A percentile compares a stretch with the other conserved stretches of the same genome.
These are phyloP conservation scores for Blastobotrys terrestris DNA, from an alignment of 805 yeast species.

Conservation along the genomic window DNA sequence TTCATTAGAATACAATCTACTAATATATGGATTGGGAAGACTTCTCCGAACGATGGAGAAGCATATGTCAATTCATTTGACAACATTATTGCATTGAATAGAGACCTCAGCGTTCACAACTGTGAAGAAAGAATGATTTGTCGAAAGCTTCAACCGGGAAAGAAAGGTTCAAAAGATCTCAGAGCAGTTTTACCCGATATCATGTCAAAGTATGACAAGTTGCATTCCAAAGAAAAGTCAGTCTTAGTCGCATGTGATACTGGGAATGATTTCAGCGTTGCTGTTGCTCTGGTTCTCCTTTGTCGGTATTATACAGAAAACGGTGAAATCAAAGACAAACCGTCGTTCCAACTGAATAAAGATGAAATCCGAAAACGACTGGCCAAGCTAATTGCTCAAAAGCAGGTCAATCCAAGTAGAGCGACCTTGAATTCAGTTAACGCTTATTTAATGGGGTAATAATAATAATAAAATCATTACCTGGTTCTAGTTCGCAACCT, in stretches of 20 bases:
- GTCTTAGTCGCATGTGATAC: slow-evolving; percentile 52
- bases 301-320: slow-evolving; percentile 39
- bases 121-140: slow-evolving; percentile 1
- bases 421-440: slow-evolving; percentile 71
- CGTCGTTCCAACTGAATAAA: slow-evolving; percentile 32
- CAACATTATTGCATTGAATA: slow-evolving; percentile 19
- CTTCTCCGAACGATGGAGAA: not conserved
- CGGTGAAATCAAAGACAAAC: slow-evolving; percentile 31
- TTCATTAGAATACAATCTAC: too few species aligned
- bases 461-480: not conserved
- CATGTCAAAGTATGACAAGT: slow-evolving; percentile 24
- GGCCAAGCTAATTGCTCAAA: slow-evolving; percentile 39
- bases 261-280: slow-evolving; percentile 63
- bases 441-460: slow-evolving; percentile 43
- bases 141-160: slow-evolving; percentile 31
- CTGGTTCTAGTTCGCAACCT: too few species aligned
- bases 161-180: slow-evolving; percentile 62
- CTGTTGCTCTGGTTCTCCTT: slow-evolving; percentile 49
- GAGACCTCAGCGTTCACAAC: not conserved
- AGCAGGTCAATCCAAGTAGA: slow-evolving; percentile 68
- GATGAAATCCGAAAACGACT: slow-evolving; percentile 51
- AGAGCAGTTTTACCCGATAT: slow-evolving; percentile 44
- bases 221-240: slow-evolving; percentile 14
- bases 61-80: too few species aligned
- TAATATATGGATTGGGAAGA: slow-evolving; percentile 6